phyloP scores from a whole-genome alignment of 2,329 filamentous ascomycete genomes.

The Chaetomium strumarium region DNA sequence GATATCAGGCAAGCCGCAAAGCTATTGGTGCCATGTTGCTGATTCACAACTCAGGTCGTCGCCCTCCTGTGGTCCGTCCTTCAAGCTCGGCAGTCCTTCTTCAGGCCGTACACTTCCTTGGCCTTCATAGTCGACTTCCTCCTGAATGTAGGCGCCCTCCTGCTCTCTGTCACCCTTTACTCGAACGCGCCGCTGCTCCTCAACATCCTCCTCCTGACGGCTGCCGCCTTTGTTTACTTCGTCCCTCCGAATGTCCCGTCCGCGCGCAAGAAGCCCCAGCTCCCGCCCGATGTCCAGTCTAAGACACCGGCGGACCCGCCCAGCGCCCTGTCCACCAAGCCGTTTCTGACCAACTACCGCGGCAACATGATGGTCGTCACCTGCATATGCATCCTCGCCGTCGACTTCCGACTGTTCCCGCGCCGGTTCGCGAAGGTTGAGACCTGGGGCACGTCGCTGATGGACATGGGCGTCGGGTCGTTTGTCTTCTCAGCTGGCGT shows the following conservation, averaged over 20 bases:
- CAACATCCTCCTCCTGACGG: slow-evolving; percentile 65
- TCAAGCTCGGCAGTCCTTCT: slow-evolving; percentile 78
- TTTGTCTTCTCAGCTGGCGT: slow-evolving; percentile 94
- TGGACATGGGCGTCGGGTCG: slow-evolving; percentile 95
- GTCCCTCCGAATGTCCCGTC: slow-evolving; percentile 40
- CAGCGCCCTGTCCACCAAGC: slow-evolving; percentile 68
- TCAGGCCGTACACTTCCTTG: slow-evolving; percentile 64
- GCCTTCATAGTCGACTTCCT: slow-evolving; percentile 75
- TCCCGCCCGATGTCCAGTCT: slow-evolving; percentile 39
- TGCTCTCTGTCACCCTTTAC: slow-evolving; percentile 85
- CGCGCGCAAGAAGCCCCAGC: slow-evolving; percentile 42
- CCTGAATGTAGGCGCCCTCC: slow-evolving; percentile 74
- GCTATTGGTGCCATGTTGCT: slow-evolving; percentile 7
- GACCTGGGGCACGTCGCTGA: slow-evolving; percentile 98
- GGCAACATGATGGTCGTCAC: slow-evolving; percentile 89
- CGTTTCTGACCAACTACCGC: slow-evolving; percentile 88
- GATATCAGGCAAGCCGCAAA: slow-evolving; percentile 5
- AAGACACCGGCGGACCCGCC: slow-evolving; percentile 30
- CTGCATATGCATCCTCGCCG: slow-evolving; percentile 87
- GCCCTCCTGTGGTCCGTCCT: slow-evolving; percentile 84
- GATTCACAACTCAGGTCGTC: slow-evolving; percentile 53
- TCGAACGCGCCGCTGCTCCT: slow-evolving; percentile 68
- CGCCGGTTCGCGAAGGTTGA: slow-evolving; percentile 95
- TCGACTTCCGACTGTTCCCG: slow-evolving; percentile 91
- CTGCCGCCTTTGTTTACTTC: slow-evolving; percentile 58